These are phyloP conservation scores for Phoenix roebelenii DNA, from an alignment of 176 grass and related monocot genomes.

Conservation along the genomic window DNA sequence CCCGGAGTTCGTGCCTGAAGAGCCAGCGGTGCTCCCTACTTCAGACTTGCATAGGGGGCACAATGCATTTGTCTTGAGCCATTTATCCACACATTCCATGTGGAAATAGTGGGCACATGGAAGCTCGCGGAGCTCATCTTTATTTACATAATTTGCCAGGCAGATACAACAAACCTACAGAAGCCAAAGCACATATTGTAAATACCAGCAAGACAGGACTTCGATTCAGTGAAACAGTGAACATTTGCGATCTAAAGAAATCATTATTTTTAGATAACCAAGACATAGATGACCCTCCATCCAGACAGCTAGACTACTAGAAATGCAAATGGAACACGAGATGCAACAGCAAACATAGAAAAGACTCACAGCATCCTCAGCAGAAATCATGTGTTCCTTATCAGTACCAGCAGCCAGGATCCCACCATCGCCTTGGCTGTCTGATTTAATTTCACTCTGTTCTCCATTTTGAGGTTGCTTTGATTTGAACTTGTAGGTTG, in stretches of 20 bases:
- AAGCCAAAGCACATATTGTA: conserved; percentile 7
- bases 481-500: conserved; percentile 92
- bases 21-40: conserved; percentile 31
- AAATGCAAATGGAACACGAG: background rate
- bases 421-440: conserved; percentile 50
- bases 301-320: background rate
- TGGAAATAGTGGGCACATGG: conserved; percentile 84
- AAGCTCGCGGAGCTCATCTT: conserved; percentile 91
- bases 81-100: conserved; percentile 97
- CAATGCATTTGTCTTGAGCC: conserved; percentile 88
- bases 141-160: conserved; percentile 72
- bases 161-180: conserved; percentile 89
- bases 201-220: background rate
- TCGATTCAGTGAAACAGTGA: background rate
- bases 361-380: conserved; percentile 70
- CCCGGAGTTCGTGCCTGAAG: conserved; percentile 13
- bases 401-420: conserved; percentile 66
- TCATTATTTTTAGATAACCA: background rate
- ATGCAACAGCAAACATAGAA: background rate
- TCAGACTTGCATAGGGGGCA: conserved; percentile 94
- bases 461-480: conserved; percentile 46
- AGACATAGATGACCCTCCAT: background rate
- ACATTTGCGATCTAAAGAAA: background rate
- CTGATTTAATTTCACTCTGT: conserved; percentile 27
- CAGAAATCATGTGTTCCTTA: conserved; percentile 65